A percentile compares a stretch with the other conserved stretches of the same genome.
These are phyloP conservation scores for Trichoderma erinaceum DNA, from an alignment of 495 filamentous ascomycete genomes.

Conservation along the genomic window DNA sequence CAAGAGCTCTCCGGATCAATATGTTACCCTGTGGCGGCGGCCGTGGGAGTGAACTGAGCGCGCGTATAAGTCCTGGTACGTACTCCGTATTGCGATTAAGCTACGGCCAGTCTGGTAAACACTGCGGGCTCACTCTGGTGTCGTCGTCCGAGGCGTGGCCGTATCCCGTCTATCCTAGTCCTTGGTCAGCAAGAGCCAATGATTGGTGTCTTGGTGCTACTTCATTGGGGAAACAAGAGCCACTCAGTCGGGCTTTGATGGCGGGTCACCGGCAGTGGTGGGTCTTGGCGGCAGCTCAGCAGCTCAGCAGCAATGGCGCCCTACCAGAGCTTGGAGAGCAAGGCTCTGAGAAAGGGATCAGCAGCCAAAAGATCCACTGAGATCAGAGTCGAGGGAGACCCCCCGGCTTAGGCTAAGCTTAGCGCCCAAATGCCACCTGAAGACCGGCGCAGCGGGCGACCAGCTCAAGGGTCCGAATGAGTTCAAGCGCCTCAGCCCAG, in stretches of 20 bases:
- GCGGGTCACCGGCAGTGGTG: not conserved
- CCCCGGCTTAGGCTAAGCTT: constrained; percentile 4
- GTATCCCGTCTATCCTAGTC: not conserved
- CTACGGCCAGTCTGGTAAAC: constrained; percentile 1
- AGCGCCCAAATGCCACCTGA: constrained; percentile 10
- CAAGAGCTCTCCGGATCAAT: not conserved
- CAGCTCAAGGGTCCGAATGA: not conserved
- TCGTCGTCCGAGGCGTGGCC: not conserved
- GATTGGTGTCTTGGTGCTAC: not conserved
- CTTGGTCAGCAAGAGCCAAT: not conserved
- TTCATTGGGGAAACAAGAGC: not conserved
- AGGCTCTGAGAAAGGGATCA: constrained; percentile 8
- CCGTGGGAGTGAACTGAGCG: not conserved
- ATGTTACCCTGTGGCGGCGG: not conserved
- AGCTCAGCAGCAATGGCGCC: not conserved
- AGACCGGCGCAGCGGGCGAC: constrained; percentile 9
- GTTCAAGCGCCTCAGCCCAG: not conserved
- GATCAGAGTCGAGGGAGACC: not conserved
- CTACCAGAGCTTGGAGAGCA: not conserved
- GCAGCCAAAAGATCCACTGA: not conserved
- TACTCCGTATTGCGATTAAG: not conserved
- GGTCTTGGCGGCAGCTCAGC: not conserved
- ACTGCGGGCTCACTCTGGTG: not conserved
- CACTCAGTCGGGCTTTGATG: constrained; percentile 4
- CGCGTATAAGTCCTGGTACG: not conserved